Evolutionary conservation across 1,284 basidiomycete genomes (phyloP), one percentile per base, ranked within the genome.

Genomic region (Fomitopsis palustris): DNA sequence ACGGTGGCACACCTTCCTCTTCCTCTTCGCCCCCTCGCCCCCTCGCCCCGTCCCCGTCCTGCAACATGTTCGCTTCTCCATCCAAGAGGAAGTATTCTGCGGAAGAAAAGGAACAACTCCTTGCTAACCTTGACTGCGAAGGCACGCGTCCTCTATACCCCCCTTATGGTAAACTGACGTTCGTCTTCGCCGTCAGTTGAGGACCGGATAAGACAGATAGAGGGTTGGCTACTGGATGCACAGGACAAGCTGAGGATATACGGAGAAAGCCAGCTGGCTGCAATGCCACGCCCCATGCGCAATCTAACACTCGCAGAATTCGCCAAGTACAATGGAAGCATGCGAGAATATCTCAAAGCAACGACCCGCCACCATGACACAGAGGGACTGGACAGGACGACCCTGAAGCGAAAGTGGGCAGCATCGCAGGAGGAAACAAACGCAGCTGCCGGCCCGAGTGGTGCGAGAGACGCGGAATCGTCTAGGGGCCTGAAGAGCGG

Each of bases 51-150:
- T 43, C 49, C 49, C 33, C 31, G 31, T 14, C 33, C 3, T 10
- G 21, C 55, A 17, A 27, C 31, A 62, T 62, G 61, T 55, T 54
- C 17, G 55, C 19, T 10, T 39, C 58, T 17, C 58, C 42, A 16
- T 45, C 55, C 39, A 62, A 61, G 58, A 38, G 51, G 12, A 77
- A 73, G 60, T 83, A 76, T 62, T 76, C 78, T 4, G 63, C 67
- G 0, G 87, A 90, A 64, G 88, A 92, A 74, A 92, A 92, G 67
- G 76, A 81, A 39, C 87, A 91, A 64, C 79, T 92, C 1, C 74
- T 92, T 27, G 81, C 81, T 49, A 92, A 92, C 70, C 80, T 92
- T 55, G 88, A 92, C 63, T 81, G 92, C 61, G 90, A 92, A 83
- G 87, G 90, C 31, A n/a, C 31, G 49, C 16, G 25, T 17, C 53